Evolutionary conservation across 2,329 filamentous ascomycete genomes (phyloP).

Genomic region (Orbilia blumenaviensis): DNA sequence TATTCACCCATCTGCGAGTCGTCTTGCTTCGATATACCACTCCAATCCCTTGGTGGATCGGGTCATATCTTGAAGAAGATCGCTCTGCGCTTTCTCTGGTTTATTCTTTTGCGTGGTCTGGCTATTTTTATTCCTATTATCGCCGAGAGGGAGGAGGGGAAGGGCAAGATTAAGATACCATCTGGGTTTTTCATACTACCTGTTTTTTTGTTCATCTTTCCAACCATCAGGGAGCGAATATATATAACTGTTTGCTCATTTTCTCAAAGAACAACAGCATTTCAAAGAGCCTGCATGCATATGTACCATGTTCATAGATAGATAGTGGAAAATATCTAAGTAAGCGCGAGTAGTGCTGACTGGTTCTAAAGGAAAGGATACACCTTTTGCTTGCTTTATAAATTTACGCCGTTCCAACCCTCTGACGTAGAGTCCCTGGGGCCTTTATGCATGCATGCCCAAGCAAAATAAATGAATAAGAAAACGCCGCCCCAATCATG

Average conservation of each 20-base stretch:
- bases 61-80: background rate
- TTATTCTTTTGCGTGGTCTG: background rate
- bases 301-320: background rate
- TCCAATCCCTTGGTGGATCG: background rate
- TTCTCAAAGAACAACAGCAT: background rate
- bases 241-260: background rate
- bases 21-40: background rate
- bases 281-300: background rate
- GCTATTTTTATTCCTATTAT: background rate
- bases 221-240: constrained; percentile 3
- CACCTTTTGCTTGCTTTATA: too few species aligned
- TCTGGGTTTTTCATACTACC: constrained; percentile 1
- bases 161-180: constrained; percentile 49
- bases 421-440: too few species aligned
- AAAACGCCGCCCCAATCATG: constrained; percentile 38
- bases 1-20: background rate
- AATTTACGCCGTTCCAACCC: too few species aligned
- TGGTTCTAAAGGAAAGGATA: too few species aligned
- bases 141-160: background rate
- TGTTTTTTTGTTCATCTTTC: background rate
- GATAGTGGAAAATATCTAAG: too few species aligned
- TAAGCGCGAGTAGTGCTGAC: too few species aligned
- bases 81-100: background rate
- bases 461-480: too few species aligned
- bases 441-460: too few species aligned